These are phyloP conservation scores for Fusarium robinianum DNA, from an alignment of 2,329 filamentous ascomycete genomes.

Conservation along the genomic window DNA sequence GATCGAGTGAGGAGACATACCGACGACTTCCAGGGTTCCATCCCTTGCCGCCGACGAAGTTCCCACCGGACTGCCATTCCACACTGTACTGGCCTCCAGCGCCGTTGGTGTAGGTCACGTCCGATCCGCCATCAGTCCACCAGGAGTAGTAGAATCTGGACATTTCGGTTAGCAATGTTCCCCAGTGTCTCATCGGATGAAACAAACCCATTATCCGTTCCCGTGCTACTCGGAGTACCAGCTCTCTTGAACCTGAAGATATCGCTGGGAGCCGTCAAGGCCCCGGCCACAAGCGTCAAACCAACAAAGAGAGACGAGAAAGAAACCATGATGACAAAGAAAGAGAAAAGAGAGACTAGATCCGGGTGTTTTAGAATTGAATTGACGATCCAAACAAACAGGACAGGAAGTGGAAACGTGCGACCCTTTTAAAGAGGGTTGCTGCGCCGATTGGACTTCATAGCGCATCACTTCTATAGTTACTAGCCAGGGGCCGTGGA, in stretches of 20 bases:
- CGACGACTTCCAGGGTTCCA: constrained; percentile 35
- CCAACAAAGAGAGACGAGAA: constrained; percentile 35
- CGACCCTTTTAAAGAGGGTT: neutral
- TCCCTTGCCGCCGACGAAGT: constrained; percentile 32
- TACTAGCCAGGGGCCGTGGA: neutral
- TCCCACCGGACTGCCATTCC: constrained; percentile 44
- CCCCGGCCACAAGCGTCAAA: constrained; percentile 31
- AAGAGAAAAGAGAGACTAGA: neutral
- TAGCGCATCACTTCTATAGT: constrained; percentile 4
- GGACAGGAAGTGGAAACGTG: too few relatives aligned
- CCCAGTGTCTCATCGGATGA: neutral
- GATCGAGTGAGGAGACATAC: constrained; percentile 43
- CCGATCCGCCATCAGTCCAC: constrained; percentile 51
- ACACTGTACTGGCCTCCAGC: constrained; percentile 49
- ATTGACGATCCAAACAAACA: too few relatives aligned
- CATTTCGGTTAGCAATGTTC: neutral
- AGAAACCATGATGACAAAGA: constrained; percentile 28
- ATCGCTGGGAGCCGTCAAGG: constrained; percentile 30
- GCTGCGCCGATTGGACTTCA: constrained; percentile 8
- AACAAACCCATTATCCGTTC: constrained; percentile 43
- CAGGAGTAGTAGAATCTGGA: constrained; percentile 50
- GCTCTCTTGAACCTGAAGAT: constrained; percentile 29
- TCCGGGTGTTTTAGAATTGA: too few relatives aligned
- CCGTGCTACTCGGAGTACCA: constrained; percentile 43
- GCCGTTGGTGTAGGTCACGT: constrained; percentile 51